Evolutionary conservation across 2,329 filamentous ascomycete species (phyloP).

Genomic region (Diaporthe nobilis): DNA sequence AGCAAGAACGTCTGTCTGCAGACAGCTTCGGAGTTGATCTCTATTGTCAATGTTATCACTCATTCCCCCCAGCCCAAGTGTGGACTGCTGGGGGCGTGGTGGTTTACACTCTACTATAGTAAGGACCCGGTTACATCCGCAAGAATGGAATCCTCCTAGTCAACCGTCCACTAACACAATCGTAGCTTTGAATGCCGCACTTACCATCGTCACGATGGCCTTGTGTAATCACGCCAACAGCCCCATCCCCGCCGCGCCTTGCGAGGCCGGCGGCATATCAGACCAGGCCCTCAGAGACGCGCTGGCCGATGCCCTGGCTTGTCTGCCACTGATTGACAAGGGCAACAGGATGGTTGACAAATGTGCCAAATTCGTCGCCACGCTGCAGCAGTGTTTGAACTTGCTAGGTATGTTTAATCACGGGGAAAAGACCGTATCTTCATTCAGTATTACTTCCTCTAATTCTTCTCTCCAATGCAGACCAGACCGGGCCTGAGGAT

Average conservation of each 20-base stretch:
- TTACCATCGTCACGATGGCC: constrained; percentile 41
- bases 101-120: constrained; percentile 52
- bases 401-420: constrained; percentile 33
- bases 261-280: constrained; percentile 29
- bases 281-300: constrained; percentile 23
- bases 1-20: constrained; percentile 45
- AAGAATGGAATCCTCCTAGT: background rate
- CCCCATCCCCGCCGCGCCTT: background rate
- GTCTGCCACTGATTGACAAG: constrained; percentile 41
- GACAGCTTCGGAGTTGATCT: constrained; percentile 46
- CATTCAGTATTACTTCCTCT: background rate
- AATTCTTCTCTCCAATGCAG: background rate
- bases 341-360: constrained; percentile 43
- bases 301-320: constrained; percentile 34
- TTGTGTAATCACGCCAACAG: constrained; percentile 37
- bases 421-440: accelerated
- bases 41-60: constrained; percentile 43
- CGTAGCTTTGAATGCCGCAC: constrained; percentile 44
- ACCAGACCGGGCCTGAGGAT: background rate
- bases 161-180: background rate
- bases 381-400: constrained; percentile 39
- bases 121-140: constrained; percentile 17
- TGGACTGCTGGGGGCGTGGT: constrained; percentile 50
- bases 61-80: constrained; percentile 39
- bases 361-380: constrained; percentile 39